phyloP scores from a whole-genome alignment of 2,329 filamentous ascomycete species.

The Trichoderma arundinaceum region DNA sequence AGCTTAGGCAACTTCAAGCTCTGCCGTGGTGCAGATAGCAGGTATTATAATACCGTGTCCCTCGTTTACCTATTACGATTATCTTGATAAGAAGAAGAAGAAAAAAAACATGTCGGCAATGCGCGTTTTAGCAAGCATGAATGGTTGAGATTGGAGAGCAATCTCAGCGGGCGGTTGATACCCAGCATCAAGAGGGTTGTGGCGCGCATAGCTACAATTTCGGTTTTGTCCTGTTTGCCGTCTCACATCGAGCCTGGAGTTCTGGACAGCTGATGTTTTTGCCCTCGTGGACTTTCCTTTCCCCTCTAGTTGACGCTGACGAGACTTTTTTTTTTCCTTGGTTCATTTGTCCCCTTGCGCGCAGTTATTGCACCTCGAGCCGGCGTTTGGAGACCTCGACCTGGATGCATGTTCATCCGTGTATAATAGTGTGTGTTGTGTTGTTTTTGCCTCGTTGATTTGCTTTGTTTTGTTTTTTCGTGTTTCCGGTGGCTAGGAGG shows the following conservation, averaged over 20 bases:
- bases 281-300: conserved; percentile 23
- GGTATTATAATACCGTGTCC: conserved; percentile 24
- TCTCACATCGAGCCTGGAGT: conserved; percentile 34
- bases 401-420: conserved; percentile 29
- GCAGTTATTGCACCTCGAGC: conserved; percentile 28
- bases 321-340: conserved; percentile 16
- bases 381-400: conserved; percentile 29
- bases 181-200: conserved; percentile 19
- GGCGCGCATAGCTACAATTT: conserved; percentile 29
- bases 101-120: not conserved
- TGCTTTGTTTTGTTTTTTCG: conserved; percentile 7
- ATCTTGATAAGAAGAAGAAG: conserved; percentile 9
- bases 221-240: conserved; percentile 19
- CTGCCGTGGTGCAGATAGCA: not conserved
- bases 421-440: conserved; percentile 29
- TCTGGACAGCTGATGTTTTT: conserved; percentile 24
- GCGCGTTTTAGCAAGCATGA: conserved; percentile 21
- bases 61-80: conserved; percentile 25
- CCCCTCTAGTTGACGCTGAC: conserved; percentile 20
- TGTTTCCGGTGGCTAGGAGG: conserved; percentile 2
- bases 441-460: not conserved
- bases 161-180: conserved; percentile 24
- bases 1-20: not conserved
- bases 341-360: conserved; percentile 8
- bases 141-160: conserved; percentile 23